Evolutionary conservation across 1,284 basidiomycete species (phyloP).

Genomic region (Coniferiporia sulphurascens): DNA sequence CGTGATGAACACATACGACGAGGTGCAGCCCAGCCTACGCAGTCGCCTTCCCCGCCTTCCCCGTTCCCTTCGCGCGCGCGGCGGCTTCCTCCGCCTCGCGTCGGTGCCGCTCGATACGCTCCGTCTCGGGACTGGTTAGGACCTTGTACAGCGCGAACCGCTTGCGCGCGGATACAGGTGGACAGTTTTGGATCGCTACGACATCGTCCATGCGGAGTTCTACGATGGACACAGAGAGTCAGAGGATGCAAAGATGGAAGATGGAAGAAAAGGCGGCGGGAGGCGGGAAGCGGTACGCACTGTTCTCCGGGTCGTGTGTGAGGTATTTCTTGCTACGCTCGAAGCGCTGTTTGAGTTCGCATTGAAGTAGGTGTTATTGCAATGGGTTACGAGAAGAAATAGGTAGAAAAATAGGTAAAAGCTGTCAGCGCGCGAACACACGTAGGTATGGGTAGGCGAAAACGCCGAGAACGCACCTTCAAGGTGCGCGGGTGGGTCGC

Average conservation of each 20-base stretch:
- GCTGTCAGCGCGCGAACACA: neutral
- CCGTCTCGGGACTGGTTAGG: slow-evolving; percentile 59
- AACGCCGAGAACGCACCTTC: slow-evolving; percentile 47
- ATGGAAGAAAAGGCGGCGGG: too few relatives aligned
- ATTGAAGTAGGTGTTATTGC: too few relatives aligned
- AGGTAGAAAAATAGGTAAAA: too few relatives aligned
- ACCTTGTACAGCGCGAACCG: slow-evolving; percentile 65
- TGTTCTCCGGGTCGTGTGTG: slow-evolving; percentile 64
- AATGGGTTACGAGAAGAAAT: too few relatives aligned
- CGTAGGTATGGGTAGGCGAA: neutral
- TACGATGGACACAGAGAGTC: slow-evolving; percentile 8
- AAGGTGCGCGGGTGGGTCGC: slow-evolving; percentile 63
- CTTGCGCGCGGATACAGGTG: slow-evolving; percentile 71
- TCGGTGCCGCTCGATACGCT: slow-evolving; percentile 36
- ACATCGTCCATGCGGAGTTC: slow-evolving; percentile 55
- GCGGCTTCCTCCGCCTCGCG: neutral
- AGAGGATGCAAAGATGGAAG: too few relatives aligned
- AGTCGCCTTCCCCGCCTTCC: too few relatives aligned
- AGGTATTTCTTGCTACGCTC: slow-evolving; percentile 71
- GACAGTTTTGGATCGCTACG: slow-evolving; percentile 74
- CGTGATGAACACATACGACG: too few relatives aligned
- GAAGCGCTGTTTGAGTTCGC: slow-evolving; percentile 43
- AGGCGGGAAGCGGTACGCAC: slow-evolving; percentile 38
- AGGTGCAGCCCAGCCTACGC: too few relatives aligned
- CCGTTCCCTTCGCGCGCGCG: neutral